A percentile compares a stretch with the other conserved stretches of the same genome.
phyloP scores from a whole-genome alignment of 2,329 filamentous ascomycete genomes.

The Calonectria fujianensis region DNA sequence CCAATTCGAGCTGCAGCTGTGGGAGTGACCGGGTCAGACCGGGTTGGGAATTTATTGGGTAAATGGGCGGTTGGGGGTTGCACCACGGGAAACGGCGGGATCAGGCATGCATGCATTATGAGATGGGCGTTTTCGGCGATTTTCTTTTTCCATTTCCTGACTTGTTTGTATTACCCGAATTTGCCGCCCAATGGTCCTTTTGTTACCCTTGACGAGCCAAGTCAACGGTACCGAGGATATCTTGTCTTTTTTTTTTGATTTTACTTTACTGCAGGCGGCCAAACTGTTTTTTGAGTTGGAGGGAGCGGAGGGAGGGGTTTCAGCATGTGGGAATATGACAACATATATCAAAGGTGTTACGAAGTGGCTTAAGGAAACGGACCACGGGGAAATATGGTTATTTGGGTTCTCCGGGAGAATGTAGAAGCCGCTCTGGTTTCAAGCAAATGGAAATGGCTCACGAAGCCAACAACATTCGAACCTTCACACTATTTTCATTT shows the following conservation, averaged over 20 bases:
- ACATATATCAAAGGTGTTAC: constrained; percentile 32
- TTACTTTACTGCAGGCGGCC: constrained; percentile 5
- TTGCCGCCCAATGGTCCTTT: constrained; percentile 8
- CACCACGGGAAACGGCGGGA: constrained; percentile 41
- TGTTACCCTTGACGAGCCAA: not conserved
- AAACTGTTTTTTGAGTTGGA: constrained; percentile 16
- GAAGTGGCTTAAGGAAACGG: constrained; percentile 28
- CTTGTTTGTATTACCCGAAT: constrained; percentile 8
- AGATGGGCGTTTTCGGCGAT: constrained; percentile 51
- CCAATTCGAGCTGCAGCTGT: constrained; percentile 34
- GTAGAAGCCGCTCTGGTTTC: constrained; percentile 76
- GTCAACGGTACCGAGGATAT: not conserved
- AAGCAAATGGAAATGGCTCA: constrained; percentile 22
- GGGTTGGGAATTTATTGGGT: constrained; percentile 37
- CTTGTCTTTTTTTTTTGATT: constrained; percentile 2
- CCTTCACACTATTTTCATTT: not conserved
- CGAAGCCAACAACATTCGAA: constrained; percentile 25
- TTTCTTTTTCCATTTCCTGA: constrained; percentile 36
- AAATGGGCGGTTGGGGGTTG: constrained; percentile 37
- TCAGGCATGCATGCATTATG: constrained; percentile 52
- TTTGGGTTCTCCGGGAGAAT: constrained; percentile 29
- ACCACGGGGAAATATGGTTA: constrained; percentile 6
- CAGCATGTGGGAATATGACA: constrained; percentile 25
- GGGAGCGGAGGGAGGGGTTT: not conserved
- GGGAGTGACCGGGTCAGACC: constrained; percentile 27